phyloP scores from a whole-genome alignment of 148 eudicot species.

The Vaccinium myrtillus region DNA sequence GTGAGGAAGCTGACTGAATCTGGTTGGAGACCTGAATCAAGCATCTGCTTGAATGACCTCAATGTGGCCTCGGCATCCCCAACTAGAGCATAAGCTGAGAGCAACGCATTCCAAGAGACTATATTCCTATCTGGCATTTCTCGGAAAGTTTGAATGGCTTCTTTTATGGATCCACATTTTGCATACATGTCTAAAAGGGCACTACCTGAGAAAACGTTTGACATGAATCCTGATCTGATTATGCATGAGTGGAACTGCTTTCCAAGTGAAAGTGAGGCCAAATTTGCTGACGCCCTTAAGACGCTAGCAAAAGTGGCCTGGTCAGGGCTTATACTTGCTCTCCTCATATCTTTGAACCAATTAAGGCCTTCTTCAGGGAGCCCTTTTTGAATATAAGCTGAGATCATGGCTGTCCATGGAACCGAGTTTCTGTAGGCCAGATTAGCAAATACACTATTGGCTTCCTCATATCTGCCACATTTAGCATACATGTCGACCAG shows the following conservation, averaged over 20 bases:
- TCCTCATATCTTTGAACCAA: conserved; percentile 51
- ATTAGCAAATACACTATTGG: conserved; percentile 41
- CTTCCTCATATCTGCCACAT: conserved; percentile 63
- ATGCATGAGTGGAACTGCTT: conserved; percentile 65
- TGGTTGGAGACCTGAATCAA: conserved; percentile 51
- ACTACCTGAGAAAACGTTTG: conserved; percentile 68
- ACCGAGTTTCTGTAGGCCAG: conserved; percentile 43
- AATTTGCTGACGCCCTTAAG: conserved; percentile 62
- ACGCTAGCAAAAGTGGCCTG: conserved; percentile 70
- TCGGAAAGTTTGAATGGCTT: conserved; percentile 42
- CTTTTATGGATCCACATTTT: conserved; percentile 68
- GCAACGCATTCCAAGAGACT: conserved; percentile 76
- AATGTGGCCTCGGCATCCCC: conserved; percentile 74
- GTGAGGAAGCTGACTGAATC: conserved; percentile 66
- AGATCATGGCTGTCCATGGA: conserved; percentile 80
- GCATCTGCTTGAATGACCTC: conserved; percentile 48
- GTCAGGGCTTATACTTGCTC: conserved; percentile 45
- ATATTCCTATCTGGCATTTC: conserved; percentile 67
- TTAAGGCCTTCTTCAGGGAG: conserved; percentile 51
- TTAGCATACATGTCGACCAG: conserved; percentile 84
- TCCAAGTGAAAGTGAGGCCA: conserved; percentile 61
- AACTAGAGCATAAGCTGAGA: conserved; percentile 75
- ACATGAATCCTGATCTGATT: conserved; percentile 44
- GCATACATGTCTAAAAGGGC: conserved; percentile 83
- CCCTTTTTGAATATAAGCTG: conserved; percentile 63